These are phyloP conservation scores for Sarcodon sp. DNA, from an alignment of 768 basidiomycete genomes.

Conservation along the genomic window DNA sequence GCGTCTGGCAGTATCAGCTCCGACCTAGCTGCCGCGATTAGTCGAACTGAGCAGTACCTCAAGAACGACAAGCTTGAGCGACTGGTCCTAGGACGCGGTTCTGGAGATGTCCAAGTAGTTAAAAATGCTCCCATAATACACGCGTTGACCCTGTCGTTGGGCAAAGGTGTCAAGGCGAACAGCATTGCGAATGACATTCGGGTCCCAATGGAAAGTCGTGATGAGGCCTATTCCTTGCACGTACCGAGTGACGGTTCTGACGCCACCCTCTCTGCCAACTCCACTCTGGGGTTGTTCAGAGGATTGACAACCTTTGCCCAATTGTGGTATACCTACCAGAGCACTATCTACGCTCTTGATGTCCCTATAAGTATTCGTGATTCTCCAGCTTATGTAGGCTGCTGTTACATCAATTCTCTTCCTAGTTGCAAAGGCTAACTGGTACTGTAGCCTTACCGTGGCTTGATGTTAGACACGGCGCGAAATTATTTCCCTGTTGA, in stretches of 20 bases:
- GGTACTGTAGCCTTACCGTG: conserved; percentile 50
- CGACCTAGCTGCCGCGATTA: conserved; percentile 47
- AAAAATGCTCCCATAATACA: conserved; percentile 26
- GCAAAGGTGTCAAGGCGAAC: conserved; percentile 12
- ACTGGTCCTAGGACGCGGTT: conserved; percentile 47
- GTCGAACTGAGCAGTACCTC: conserved; percentile 30
- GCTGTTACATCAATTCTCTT: no score
- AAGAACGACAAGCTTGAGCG: conserved; percentile 44
- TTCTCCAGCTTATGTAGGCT: conserved; percentile 59
- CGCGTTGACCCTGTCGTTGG: conserved; percentile 30
- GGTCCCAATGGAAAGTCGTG: conserved; percentile 31
- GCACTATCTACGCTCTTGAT: conserved; percentile 35
- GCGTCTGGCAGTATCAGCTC: conserved; percentile 27
- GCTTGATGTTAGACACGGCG: conserved; percentile 72
- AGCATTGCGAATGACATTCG: conserved; percentile 43
- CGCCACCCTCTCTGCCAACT: conserved; percentile 46
- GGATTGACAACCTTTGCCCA: conserved; percentile 66
- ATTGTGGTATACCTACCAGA: conserved; percentile 44
- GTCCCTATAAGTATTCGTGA: conserved; percentile 52
- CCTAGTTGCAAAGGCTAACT: no score
- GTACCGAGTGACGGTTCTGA: conserved; percentile 39
- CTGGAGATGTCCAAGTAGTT: conserved; percentile 27
- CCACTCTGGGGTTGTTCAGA: conserved; percentile 53
- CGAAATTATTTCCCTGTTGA: conserved; percentile 57
- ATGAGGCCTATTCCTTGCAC: conserved; percentile 49